Evolutionary conservation across 768 basidiomycete genomes (phyloP), one percentile per base, ranked within the genome.

Genomic region (Lactarius indigo): DNA sequence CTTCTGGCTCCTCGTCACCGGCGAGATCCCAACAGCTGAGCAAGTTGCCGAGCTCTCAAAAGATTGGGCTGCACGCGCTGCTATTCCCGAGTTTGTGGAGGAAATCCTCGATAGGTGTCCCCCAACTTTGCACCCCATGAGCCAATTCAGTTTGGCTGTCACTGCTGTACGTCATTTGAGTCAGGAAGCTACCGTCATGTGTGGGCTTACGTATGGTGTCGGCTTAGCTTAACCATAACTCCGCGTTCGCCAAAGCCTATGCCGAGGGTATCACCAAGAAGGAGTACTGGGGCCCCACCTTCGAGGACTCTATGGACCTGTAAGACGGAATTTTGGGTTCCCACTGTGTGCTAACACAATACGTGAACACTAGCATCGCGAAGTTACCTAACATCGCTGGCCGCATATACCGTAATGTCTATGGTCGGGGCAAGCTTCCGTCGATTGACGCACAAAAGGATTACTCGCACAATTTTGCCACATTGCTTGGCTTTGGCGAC

Each of bases 301-400:
- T 93, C 68, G 94, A 96, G 76, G 91, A 94, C 75, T 82, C 85
- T 57, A 94, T 93, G 91, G 91, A 94, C 76, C 79, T 94, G 90
- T 91, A 78, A 74, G 73, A 18, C 7, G 15, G 50, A 10, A 56
- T 37, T 39, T n/a, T 52, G 20, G 5, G 10, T 7, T 35, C 31
- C 33, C 33, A 44, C 42, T 23, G n/a, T 31, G 28, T 47, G 13
- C 60, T 30, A 26, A 68, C 37, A 13, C 17, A 37, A 2, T 2
- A 57, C 33, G 47, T 18, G 44, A 44, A 39, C 13, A 12, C 8
- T 54, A 91, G 93, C 66, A 97, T 98, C 72, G 96, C 96, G 75
- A 98, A 98, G 79, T 87, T 98, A 54, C 96, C 96, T 62, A 94
- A 91, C 78, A 96, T 98, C 71, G 96, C 96, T 60, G 95, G 95